Percentiles rank a stretch among this genome's conserved stretches.
Evolutionary conservation across 345 rosid genomes (phyloP).

Genomic region (Populus nigra): DNA sequence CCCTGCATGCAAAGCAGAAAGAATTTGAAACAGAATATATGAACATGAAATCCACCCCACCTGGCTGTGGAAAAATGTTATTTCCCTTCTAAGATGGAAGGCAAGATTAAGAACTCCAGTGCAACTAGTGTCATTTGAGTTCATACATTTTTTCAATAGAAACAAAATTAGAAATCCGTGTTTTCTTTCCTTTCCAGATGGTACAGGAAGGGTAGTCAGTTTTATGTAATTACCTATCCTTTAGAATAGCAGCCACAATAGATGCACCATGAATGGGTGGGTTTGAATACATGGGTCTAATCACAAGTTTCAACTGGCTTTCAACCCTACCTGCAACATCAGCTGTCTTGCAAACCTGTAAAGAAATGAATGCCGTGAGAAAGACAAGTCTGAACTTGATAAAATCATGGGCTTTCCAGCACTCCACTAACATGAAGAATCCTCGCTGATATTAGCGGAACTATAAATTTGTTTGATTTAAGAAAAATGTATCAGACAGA

Average conservation of each 20-base stretch:
- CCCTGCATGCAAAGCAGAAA: conserved; percentile 27
- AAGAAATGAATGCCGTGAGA: background rate
- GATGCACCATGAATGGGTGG: conserved; percentile 61
- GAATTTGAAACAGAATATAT: background rate
- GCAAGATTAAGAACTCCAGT: background rate
- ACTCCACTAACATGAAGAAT: background rate
- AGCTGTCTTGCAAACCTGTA: conserved; percentile 44
- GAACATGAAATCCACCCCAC: background rate
- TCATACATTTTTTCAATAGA: background rate
- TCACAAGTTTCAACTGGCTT: conserved; percentile 56
- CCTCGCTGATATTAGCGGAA: background rate
- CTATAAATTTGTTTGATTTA: background rate
- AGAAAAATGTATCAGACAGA: background rate
- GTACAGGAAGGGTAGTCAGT: background rate
- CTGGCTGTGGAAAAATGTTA: background rate
- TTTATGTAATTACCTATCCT: conserved; percentile 34
- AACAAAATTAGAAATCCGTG: background rate
- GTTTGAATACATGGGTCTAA: conserved; percentile 55
- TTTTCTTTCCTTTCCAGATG: background rate
- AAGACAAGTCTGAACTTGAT: background rate
- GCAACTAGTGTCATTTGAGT: background rate
- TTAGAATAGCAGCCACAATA: conserved; percentile 44
- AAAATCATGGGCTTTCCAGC: background rate
- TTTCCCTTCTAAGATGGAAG: background rate
- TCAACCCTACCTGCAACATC: conserved; percentile 45